Evolutionary conservation across 805 yeast genomes (phyloP), one percentile per base, ranked within the genome.

Genomic region (Lipomyces chichibuensis): DNA sequence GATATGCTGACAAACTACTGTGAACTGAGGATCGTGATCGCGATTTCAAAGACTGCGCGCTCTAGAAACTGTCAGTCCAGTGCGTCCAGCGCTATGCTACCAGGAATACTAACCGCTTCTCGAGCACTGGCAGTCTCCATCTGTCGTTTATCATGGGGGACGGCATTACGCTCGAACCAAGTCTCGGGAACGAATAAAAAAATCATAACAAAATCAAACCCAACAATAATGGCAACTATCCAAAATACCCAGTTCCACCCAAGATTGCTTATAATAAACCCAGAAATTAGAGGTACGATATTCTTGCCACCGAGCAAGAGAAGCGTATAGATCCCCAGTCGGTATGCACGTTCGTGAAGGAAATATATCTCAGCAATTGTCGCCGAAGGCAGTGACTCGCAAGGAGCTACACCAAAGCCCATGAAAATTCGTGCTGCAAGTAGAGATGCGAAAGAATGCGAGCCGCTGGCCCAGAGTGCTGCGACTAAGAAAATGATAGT

Each of bases 231-330:
- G 13, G 87, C 78, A 56, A 84, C 76, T 51, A 86, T 83, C 87
- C 88, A 87, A 73, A 83, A 87, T 46, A 86, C 77, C 90, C 90
- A 87, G 72, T 85, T 85, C 77, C 88, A 80, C 70, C 82, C 80
- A 57, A 83, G 75, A 64, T 78, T 73, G 63, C 82, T 79, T 57
- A 87, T 84, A 7, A 86, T 80, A 67, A 86, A 81, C 11, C 85
- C 86, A 8, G 88, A 81, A 14, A 84, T 81, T 71, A 87, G 75
- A 5, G 89, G 89, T 13, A 86, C 80, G 39, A 87, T 75, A 71
- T 86, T 86, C 70, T 87, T 87, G 13, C 88, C 88, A 7, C 73
- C 73, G n/a, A 86, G 78, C 69, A 86, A 76, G 60, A 86, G 77
- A 75, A 85, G 78, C 4, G 88, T 86, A 74, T 85, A 85, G 56